These are phyloP conservation scores for Exophiala spinifera DNA, from an alignment of 2,329 filamentous ascomycete genomes.

Conservation along the genomic window DNA sequence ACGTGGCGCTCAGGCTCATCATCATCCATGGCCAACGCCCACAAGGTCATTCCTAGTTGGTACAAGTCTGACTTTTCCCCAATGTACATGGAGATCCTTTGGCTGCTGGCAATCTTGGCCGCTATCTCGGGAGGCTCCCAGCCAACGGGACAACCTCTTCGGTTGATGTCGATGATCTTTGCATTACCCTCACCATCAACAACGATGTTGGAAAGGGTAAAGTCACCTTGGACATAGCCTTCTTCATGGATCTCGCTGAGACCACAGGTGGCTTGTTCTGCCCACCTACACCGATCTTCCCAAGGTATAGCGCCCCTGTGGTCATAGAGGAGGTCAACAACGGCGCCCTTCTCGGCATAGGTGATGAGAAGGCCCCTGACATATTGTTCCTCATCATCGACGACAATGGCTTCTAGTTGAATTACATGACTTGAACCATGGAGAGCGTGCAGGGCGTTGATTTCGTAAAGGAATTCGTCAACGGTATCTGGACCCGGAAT, in stretches of 20 bases:
- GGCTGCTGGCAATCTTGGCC: conserved; percentile 78
- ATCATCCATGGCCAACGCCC: conserved; percentile 80
- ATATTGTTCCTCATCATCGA: conserved; percentile 68
- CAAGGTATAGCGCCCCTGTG: conserved; percentile 62
- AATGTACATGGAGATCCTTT: conserved; percentile 94
- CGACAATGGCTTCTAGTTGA: conserved; percentile 78
- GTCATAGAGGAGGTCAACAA: conserved; percentile 90
- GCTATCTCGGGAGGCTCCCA: conserved; percentile 96
- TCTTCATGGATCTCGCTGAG: conserved; percentile 91
- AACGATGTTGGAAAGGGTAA: conserved; percentile 95
- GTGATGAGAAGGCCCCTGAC: conserved; percentile 89
- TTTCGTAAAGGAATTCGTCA: conserved; percentile 95
- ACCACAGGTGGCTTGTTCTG: conserved; percentile 82
- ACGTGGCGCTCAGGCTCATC: conserved; percentile 83
- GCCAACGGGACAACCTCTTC: conserved; percentile 91
- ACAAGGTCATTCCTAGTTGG: conserved; percentile 95
- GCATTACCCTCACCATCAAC: conserved; percentile 80
- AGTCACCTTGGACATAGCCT: conserved; percentile 95
- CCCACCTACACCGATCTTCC: conserved; percentile 78
- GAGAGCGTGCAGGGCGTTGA: conserved; percentile 85
- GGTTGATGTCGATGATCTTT: conserved; percentile 98
- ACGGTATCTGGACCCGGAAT: conserved; percentile 94
- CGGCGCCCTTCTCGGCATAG: conserved; percentile 78
- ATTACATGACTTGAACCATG: conserved; percentile 74
- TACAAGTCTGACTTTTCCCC: conserved; percentile 96